These are phyloP conservation scores for Amoebophrya sp. DNA, from an alignment of 169 alveolate species.

Conservation along the genomic window DNA sequence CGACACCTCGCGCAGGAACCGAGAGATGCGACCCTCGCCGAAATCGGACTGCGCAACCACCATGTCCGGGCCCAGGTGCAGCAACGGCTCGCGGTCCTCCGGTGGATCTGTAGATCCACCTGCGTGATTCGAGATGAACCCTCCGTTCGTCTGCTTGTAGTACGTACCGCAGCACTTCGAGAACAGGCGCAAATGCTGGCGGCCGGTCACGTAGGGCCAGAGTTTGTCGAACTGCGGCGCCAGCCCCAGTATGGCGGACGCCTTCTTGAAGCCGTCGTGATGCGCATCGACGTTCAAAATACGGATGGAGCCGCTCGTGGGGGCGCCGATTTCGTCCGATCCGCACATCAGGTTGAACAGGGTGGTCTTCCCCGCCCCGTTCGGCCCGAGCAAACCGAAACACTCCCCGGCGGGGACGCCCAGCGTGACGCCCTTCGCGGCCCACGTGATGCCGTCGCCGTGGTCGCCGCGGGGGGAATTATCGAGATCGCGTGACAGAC, in stretches of 20 bases:
- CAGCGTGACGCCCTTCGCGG: no score
- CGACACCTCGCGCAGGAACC: not conserved
- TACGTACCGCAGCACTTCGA: not conserved
- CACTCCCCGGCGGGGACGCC: no score
- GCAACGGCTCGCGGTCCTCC: no score
- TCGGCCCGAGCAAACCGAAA: no score
- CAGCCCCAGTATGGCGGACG: not conserved
- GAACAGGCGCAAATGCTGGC: not conserved
- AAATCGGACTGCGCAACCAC: no score
- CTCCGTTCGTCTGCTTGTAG: not conserved
- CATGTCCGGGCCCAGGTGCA: no score
- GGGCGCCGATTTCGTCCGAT: no score
- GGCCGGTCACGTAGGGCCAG: not conserved
- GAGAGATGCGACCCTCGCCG: not conserved
- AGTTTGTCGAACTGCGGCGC: not conserved
- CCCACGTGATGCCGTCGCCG: no score
- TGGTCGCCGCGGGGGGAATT: no score
- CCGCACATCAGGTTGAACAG: no score
- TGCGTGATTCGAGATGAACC: not conserved
- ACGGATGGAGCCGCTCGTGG: not conserved
- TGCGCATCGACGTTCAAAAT: not conserved
- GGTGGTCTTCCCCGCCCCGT: no score
- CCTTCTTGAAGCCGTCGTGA: not conserved
- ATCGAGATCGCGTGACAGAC: no score
- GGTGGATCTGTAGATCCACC: not conserved